Conservation (phyloP, 352 stramenopile genomes). For the Paralagenidium karlingii region DNA sequence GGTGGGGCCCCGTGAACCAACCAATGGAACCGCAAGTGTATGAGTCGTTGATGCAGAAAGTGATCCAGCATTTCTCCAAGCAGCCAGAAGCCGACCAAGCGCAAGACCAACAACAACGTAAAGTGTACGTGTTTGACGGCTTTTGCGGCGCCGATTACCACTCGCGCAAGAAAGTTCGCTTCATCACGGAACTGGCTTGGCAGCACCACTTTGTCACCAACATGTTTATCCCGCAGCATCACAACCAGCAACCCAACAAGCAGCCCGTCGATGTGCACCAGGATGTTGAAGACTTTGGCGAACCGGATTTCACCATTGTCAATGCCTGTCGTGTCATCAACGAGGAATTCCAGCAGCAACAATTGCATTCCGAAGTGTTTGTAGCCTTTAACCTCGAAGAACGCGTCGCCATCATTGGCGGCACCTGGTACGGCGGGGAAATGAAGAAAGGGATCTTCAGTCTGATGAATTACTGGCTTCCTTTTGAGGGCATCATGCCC, state of each 20-base stretch:
- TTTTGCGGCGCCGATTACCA: constrained; percentile 90
- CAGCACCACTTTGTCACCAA: constrained; percentile 97
- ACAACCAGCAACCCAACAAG: too few relatives aligned
- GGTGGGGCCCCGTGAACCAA: constrained; percentile 44
- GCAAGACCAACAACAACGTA: too few relatives aligned
- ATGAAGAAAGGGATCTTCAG: constrained; percentile 99
- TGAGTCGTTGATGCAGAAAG: constrained; percentile 27
- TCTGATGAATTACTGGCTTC: constrained; percentile 98
- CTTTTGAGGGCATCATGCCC: constrained; percentile 90
- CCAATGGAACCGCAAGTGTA: constrained; percentile 37
- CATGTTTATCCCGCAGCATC: constrained; percentile 91
- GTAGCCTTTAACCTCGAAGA: constrained; percentile 97
- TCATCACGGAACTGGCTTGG: constrained; percentile 97
- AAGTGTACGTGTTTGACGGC: constrained; percentile 95
- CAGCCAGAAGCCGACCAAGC: too few relatives aligned
- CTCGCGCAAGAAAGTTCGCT: constrained; percentile 92
- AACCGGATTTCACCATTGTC: constrained; percentile 97
- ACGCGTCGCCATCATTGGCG: constrained; percentile 89
- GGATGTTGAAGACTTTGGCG: constrained; percentile 88
- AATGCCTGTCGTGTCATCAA: constrained; percentile 95
- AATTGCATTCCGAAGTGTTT: constrained; percentile 93
- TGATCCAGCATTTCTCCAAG: constrained; percentile 30
- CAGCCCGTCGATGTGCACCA: constrained; percentile 17
- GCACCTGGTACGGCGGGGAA: constrained; percentile 95
- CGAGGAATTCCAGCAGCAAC: constrained; percentile 90